phyloP scores from a whole-genome alignment of 345 rosid species.

The Aquilaria yunnanensis region DNA sequence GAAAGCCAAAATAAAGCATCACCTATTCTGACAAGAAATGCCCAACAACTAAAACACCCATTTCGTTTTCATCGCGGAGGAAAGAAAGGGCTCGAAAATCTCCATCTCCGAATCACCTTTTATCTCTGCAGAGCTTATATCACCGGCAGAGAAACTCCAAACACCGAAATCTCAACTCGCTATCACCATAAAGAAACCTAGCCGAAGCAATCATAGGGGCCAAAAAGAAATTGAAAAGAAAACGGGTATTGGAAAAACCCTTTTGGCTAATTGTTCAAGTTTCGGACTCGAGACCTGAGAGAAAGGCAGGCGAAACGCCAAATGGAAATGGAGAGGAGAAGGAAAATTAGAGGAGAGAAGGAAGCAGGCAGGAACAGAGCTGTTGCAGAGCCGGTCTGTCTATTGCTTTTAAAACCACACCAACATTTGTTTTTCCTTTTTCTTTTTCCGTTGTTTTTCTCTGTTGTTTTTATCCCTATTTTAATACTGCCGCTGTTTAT shows the following conservation, averaged over 20 bases:
- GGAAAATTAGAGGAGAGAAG: conserved; percentile 6
- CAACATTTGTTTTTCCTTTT: background rate
- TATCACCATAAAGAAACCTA: background rate
- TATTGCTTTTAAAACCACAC: conserved; percentile 13
- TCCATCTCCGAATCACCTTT: conserved; percentile 2
- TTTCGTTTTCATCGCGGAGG: no score
- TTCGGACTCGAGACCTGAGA: conserved; percentile 10
- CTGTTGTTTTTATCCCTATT: no score
- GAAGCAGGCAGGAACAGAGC: conserved; percentile 24
- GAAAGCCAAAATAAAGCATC: no score
- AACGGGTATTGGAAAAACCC: background rate
- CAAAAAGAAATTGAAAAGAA: conserved; percentile 12
- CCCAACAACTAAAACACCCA: no score
- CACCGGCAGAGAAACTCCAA: no score
- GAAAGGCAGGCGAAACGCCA: conserved; percentile 17
- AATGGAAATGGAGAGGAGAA: conserved; percentile 1
- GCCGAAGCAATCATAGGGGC: conserved; percentile 10
- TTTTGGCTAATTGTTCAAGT: background rate
- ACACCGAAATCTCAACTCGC: background rate
- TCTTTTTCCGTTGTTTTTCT: background rate
- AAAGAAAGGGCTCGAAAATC: background rate
- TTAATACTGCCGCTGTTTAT: no score
- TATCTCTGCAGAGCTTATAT: no score
- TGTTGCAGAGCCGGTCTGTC: conserved; percentile 57
- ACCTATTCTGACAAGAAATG: no score